Conservation (phyloP, 352 stramenopile species). For the Phytophthora sp. region DNA sequence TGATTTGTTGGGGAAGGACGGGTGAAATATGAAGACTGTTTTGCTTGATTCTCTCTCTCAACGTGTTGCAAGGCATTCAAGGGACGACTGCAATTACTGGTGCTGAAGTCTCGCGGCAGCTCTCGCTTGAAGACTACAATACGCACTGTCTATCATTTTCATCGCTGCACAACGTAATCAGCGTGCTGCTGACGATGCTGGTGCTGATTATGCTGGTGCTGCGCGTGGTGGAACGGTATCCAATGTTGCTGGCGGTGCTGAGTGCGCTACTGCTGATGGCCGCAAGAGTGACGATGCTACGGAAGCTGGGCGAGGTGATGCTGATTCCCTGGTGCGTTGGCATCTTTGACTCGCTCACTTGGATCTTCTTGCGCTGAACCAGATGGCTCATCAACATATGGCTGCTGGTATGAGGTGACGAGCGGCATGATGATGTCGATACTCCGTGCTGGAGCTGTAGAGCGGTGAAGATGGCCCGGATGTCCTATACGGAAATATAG, state of each 20-base stretch:
- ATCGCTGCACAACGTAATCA: no score
- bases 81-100: no score
- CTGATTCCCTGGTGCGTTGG: conserved; percentile 6
- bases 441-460: conserved; percentile 9
- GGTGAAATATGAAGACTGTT: conserved; percentile 6
- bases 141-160: no score
- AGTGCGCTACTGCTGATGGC: not conserved
- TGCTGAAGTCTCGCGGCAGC: no score
- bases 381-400: conserved; percentile 9
- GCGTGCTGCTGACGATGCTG: no score
- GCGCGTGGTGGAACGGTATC: no score
- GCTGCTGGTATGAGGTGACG: not conserved
- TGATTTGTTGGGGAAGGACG: not conserved
- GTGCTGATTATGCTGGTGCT: no score
- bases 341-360: conserved; percentile 14
- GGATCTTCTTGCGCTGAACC: not conserved
- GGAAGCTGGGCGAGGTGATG: not conserved
- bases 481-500: conserved; percentile 15
- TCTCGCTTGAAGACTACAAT: no score
- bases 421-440: not conserved
- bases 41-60: not conserved
- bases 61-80: no score
- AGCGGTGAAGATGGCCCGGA: conserved; percentile 5
- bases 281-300: not conserved
- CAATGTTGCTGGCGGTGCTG: no score